Conservation (phyloP, 768 basidiomycete genomes). For the Tricholoma hemisulphureum region DNA sequence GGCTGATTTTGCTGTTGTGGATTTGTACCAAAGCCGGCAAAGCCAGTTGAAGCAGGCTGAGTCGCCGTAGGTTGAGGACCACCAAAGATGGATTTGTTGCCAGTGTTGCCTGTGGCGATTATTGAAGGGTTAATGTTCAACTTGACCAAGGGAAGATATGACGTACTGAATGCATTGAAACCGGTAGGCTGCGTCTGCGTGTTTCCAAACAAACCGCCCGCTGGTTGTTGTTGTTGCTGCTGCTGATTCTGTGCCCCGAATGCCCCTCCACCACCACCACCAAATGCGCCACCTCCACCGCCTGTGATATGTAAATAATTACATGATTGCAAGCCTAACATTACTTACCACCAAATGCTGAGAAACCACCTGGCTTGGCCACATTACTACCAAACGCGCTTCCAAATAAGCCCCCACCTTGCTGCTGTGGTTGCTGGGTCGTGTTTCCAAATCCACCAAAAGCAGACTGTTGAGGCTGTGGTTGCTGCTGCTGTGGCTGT, state of each 20-base stretch:
- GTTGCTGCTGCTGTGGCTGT: constrained; percentile 29
- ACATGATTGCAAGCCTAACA: neutral
- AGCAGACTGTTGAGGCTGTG: constrained; percentile 24
- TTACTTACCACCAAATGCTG: constrained; percentile 16
- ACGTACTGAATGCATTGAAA: constrained; percentile 42
- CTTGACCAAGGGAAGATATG: neutral
- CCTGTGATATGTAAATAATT: constrained; percentile 6
- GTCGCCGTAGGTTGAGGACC: constrained; percentile 27
- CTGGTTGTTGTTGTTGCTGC: constrained; percentile 31
- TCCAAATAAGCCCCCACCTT: constrained; percentile 33
- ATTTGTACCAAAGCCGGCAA: constrained; percentile 37
- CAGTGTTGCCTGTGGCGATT: constrained; percentile 15
- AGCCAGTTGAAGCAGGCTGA: constrained; percentile 40
- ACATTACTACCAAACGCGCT: constrained; percentile 32
- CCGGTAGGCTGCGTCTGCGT: constrained; percentile 26
- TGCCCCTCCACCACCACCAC: constrained; percentile 29
- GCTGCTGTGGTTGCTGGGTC: constrained; percentile 32
- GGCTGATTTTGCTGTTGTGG: constrained; percentile 36
- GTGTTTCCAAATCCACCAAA: constrained; percentile 26
- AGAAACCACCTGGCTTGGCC: constrained; percentile 18
- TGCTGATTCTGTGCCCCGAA: constrained; percentile 33
- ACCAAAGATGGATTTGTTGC: constrained; percentile 44
- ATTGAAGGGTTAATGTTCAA: neutral
- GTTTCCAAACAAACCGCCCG: constrained; percentile 33
- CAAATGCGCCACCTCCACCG: constrained; percentile 30